These are phyloP conservation scores for Letharia lupina DNA, from an alignment of 495 filamentous ascomycete species.

Conservation along the genomic window DNA sequence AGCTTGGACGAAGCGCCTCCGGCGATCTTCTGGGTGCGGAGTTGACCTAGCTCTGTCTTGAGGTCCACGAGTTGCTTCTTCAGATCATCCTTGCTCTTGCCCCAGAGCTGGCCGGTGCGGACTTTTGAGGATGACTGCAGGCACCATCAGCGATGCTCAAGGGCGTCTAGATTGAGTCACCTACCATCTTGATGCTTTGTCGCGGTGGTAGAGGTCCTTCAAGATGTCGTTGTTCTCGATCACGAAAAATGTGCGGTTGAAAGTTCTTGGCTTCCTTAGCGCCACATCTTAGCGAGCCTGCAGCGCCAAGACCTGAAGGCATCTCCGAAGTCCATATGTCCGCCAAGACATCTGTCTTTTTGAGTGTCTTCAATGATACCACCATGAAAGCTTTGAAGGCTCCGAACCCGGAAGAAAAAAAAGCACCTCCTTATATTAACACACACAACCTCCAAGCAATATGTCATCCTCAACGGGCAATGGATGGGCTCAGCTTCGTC, in stretches of 20 bases:
- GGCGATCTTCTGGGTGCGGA: constrained; percentile 95
- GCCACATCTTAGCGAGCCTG: constrained; percentile 20
- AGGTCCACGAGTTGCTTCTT: constrained; percentile 85
- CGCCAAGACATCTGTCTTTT: neutral
- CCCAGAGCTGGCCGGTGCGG: constrained; percentile 91
- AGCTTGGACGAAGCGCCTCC: constrained; percentile 87
- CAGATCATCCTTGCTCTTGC: constrained; percentile 97
- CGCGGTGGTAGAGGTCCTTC: constrained; percentile 8
- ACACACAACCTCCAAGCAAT: neutral
- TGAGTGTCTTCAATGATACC: neutral
- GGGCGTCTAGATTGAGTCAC: neutral
- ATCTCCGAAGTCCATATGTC: neutral
- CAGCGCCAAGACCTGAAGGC: constrained; percentile 14
- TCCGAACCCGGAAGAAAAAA: neutral
- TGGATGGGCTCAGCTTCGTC: constrained; percentile 91
- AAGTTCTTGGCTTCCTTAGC: constrained; percentile 17
- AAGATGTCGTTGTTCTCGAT: constrained; percentile 11
- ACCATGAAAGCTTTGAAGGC: neutral
- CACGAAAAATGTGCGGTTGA: constrained; percentile 15
- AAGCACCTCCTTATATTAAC: neutral
- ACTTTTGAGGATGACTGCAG: constrained; percentile 78
- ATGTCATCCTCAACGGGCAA: constrained; percentile 73
- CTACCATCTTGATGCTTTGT: constrained; percentile 24
- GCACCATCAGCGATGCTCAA: constrained; percentile 24
- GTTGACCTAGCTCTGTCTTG: constrained; percentile 86